Conservation (phyloP, 495 filamentous ascomycete genomes). For the Friedmanniomyces simplex region DNA sequence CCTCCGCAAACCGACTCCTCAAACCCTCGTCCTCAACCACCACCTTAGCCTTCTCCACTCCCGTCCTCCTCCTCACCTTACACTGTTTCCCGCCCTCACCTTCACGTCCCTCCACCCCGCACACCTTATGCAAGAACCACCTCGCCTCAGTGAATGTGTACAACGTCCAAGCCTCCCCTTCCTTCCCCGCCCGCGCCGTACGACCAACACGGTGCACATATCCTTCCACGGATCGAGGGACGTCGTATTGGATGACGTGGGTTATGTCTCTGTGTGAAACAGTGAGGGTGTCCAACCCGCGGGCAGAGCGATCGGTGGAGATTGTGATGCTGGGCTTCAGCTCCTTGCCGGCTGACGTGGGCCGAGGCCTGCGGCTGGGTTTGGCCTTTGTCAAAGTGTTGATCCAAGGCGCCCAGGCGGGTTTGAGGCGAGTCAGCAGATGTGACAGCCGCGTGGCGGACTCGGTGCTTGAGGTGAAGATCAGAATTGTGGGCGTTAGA, state of each 20-base stretch:
- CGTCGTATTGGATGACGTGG: conserved; percentile 90
- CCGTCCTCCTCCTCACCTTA: conserved; percentile 36
- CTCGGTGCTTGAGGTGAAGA: conserved; percentile 86
- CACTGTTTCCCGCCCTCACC: conserved; percentile 17
- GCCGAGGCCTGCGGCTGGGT: not conserved
- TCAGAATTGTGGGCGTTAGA: conserved; percentile 41
- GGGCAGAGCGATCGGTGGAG: conserved; percentile 82
- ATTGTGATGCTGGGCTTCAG: conserved; percentile 60
- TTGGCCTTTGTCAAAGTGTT: conserved; percentile 59
- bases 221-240: conserved; percentile 64
- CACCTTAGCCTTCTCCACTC: conserved; percentile 38
- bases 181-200: conserved; percentile 72
- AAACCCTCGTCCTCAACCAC: conserved; percentile 37
- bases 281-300: conserved; percentile 73
- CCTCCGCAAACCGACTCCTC: conserved; percentile 48
- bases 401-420: conserved; percentile 44
- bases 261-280: conserved; percentile 39
- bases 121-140: conserved; percentile 77
- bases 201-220: conserved; percentile 92
- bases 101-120: not conserved
- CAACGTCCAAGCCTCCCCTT: conserved; percentile 73
- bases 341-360: not conserved
- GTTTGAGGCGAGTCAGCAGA: conserved; percentile 59
- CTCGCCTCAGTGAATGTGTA: conserved; percentile 64
- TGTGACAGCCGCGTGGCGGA: conserved; percentile 67